Base-by-base conservation (phyloP, 179 eudicot genomes). In the Heliamphora pulchella region DNA sequence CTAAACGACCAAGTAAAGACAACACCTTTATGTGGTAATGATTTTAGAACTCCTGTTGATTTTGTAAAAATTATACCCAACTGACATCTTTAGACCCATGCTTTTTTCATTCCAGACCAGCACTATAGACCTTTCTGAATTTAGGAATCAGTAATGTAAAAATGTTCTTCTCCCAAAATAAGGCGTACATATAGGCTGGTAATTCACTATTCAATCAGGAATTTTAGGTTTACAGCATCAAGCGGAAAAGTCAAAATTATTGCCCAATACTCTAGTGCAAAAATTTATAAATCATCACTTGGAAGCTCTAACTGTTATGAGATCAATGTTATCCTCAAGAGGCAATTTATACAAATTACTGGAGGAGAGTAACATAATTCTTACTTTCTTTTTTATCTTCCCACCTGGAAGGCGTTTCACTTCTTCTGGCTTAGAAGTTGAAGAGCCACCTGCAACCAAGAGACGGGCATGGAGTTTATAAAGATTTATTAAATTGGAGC, bases 351-450 rank as follows among this genome's bases (percentile, higher is more conserved):
- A 47, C n/a, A 48, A 18, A 46, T 76, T 20, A 46, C 8, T 10
- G 4, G 53, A 63, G 31, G 22, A 78, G 31, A 47, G 7, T 46
- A 82, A 59, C 8, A 17, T 43, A 69, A 43, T 31, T n/a, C 86
- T 82, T 85, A 91, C 97, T 81, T 92, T 92, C 89, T 92, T 92
- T 83, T 92, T 92, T 61, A 87, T 86, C 89, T 92, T 92, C 57
- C 97, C 95, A 63, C 97, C 95, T 62, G 97, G 97, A 84, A 92
- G 97, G 77, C 95, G 93, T 78, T 92, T 91, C 31, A 92, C 97
- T 88, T 87, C 94, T 84, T 91, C 96, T n/a, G 81, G 86, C 86
- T 90, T 83, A 74, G 92, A 81, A 71, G 92, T 84, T 55, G 97
- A 91, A 43, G 97, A 84, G 75, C 90, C 91, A 70, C 89, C 91